Base-by-base conservation (phyloP, 1,284 basidiomycete species). In the Microbotryomycetes sp. region DNA sequence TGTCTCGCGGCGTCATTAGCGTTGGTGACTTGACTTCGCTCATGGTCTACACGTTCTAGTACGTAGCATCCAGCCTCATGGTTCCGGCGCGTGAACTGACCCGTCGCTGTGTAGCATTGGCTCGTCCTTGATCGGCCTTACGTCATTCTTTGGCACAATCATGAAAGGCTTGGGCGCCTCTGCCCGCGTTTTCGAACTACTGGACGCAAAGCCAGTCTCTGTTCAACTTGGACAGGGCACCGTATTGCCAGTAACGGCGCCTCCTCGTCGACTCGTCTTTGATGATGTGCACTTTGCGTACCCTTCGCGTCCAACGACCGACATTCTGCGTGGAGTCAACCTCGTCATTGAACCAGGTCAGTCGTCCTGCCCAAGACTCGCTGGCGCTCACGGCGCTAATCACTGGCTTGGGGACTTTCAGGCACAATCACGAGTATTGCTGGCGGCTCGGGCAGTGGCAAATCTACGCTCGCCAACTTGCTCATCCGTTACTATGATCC, bases 401-500 rank as follows among this genome's bases (percentile, higher is more conserved):
- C n/a, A n/a, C n/a, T n/a, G n/a, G n/a, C n/a, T n/a, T n/a, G n/a
- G n/a, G n/a, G n/a, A n/a, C 55, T 67, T 54, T 64, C 69, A 18
- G 75, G 74, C 13, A 68, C 71, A 52, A 73, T 71, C 55, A 72
- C 74, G 23, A 72, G 74, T 13, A 68, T 78, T 23, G 75, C 77
- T 6, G 76, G 76, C 28, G 74, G 73, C 2, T 73, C 71, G 4
- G 65, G 71, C 4, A 61, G 59, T 3, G 76, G 76, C 60, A 97
- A 97, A 78, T 91, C 88, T 16, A 93, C 90, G 0, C 81, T 96
- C 46, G 91, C 94, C 72, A 85, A 88, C 9, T 80, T 97, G 7
- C 81, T 98, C 53, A 79, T 94, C 65, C 81, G 93, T 53, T 97
- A 90, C 78, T 98, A 98, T 75, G 93, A 97, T 73, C 93, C 94